Evolutionary conservation across 2,329 filamentous ascomycete species (phyloP).

Genomic region (Hypoxylon sp.): DNA sequence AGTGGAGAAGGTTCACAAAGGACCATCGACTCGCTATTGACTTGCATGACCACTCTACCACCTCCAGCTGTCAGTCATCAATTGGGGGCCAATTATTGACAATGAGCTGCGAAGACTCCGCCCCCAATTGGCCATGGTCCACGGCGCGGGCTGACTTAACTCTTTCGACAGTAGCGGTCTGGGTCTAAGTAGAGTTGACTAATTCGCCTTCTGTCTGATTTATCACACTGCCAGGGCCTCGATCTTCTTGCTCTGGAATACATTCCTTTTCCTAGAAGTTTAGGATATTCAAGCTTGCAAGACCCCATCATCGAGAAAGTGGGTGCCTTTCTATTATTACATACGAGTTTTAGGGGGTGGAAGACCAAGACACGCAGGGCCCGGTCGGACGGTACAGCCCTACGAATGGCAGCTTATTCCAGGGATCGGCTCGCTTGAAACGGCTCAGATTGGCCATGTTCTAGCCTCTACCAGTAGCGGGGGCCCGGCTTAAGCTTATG

Average conservation of each 20-base stretch:
- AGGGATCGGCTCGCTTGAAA: conserved; percentile 40
- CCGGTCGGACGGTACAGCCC: conserved; percentile 42
- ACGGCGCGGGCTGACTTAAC: conserved; percentile 37
- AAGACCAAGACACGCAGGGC: conserved; percentile 42
- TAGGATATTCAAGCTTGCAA: not conserved
- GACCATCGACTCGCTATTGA: conserved; percentile 19
- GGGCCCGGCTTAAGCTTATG: conserved; percentile 21
- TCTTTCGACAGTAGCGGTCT: conserved; percentile 38
- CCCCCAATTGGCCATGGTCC: conserved; percentile 17
- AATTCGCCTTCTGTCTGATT: conserved; percentile 26
- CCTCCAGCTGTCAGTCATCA: conserved; percentile 41
- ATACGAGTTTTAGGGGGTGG: conserved; percentile 32
- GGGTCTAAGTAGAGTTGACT: conserved; percentile 17
- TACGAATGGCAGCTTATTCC: conserved; percentile 41
- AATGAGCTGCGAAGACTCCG: conserved; percentile 21
- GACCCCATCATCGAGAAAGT: conserved; percentile 1
- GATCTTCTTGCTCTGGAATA: conserved; percentile 1
- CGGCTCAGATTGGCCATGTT: conserved; percentile 38
- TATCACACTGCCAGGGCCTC: conserved; percentile 13
- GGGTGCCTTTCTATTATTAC: conserved; percentile 8
- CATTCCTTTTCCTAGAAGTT: not conserved
- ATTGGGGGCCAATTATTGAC: conserved; percentile 36
- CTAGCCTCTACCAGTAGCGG: conserved; percentile 29
- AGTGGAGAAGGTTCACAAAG: conserved; percentile 28
- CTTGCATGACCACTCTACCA: conserved; percentile 33